These are phyloP conservation scores for Carallia pectinifolia DNA, from an alignment of 345 rosid species.

Conservation along the genomic window DNA sequence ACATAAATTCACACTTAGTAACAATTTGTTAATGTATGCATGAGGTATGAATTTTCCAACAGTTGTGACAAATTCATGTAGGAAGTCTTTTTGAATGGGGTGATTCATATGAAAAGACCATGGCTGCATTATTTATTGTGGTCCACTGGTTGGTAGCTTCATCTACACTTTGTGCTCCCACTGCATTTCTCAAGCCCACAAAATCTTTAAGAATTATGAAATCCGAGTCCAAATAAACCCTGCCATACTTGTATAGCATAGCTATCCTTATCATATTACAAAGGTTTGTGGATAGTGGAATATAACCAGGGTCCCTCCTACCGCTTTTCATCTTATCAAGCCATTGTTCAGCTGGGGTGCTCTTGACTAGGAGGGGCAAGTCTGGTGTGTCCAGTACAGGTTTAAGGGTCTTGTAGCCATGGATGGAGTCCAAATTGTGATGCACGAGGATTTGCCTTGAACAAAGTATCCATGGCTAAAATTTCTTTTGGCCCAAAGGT, in stretches of 20 bases:
- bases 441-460: neutral
- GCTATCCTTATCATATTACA: neutral
- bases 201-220: constrained; percentile 7
- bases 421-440: neutral
- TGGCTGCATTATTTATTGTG: neutral
- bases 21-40: too few relatives aligned
- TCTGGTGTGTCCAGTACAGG: neutral
- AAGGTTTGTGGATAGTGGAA: neutral
- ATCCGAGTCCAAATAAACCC: neutral
- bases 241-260: constrained; percentile 6
- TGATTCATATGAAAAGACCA: neutral
- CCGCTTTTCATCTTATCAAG: neutral
- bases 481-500: neutral
- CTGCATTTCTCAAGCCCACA: neutral
- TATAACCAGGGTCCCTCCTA: constrained; percentile 5
- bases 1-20: too few relatives aligned
- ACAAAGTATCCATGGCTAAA: neutral
- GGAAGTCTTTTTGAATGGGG: neutral
- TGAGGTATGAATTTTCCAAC: too few relatives aligned
- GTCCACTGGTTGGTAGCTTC: neutral
- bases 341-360: constrained; percentile 1
- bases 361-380: neutral
- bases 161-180: neutral
- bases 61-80: neutral
- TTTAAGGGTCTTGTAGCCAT: neutral